phyloP scores from a whole-genome alignment of 208 protist genomes.

The Acanthamoeba royreba region DNA sequence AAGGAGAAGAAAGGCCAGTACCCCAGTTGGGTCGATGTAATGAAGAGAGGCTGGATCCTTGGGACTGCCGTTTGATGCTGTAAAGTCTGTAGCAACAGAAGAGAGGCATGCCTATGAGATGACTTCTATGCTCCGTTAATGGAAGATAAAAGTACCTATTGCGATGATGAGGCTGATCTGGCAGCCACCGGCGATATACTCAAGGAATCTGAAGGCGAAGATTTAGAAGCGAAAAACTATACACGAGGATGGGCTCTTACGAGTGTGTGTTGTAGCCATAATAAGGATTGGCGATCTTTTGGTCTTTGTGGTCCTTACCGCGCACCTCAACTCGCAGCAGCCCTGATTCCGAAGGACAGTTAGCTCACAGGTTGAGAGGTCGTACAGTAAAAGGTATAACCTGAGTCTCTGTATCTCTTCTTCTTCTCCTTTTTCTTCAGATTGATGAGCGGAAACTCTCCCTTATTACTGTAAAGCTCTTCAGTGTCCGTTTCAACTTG shows the following conservation, averaged over 20 bases:
- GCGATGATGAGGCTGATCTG: conserved; percentile 60
- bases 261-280: conserved; percentile 19
- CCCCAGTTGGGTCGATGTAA: conserved; percentile 38
- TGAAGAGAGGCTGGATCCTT: conserved; percentile 56
- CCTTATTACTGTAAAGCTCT: not conserved
- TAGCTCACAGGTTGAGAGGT: not conserved
- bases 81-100: conserved; percentile 62
- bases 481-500: conserved; percentile 21
- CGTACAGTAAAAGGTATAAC: not conserved
- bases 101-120: not conserved
- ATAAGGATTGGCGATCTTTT: not conserved
- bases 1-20: not conserved
- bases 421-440: conserved; percentile 30
- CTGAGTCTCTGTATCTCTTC: conserved; percentile 21
- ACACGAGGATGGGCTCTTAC: not conserved
- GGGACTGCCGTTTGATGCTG: conserved; percentile 58
- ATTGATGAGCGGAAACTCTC: not conserved
- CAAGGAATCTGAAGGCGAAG: conserved; percentile 50
- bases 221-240: not conserved
- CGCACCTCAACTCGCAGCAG: not conserved
- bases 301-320: not conserved
- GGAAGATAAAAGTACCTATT: not conserved
- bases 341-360: not conserved
- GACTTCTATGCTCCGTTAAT: not conserved
- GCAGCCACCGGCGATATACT: conserved; percentile 58